A percentile compares a stretch with the other conserved stretches of the same genome.
Conservation (phyloP, 1,284 basidiomycete species). For the Vanrija humicola region DNA sequence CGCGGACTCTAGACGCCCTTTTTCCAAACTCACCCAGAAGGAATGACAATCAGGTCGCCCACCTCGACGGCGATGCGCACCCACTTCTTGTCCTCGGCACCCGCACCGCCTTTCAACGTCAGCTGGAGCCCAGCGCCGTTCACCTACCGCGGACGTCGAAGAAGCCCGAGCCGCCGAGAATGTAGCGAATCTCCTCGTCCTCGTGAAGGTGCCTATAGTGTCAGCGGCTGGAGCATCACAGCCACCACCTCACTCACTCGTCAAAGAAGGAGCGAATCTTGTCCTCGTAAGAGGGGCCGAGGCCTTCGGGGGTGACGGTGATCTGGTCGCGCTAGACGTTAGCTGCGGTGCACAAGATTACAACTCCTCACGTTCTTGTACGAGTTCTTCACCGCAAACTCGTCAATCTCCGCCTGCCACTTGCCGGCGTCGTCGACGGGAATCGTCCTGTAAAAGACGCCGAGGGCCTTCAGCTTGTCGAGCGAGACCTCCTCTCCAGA, state of each 20-base stretch:
- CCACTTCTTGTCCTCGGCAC: conserved; percentile 58
- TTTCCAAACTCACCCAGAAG: conserved; percentile 55
- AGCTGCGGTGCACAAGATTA: neutral
- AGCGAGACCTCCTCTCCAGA: conserved; percentile 57
- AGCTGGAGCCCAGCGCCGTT: neutral
- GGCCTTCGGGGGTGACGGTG: conserved; percentile 64
- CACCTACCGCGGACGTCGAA: conserved; percentile 72
- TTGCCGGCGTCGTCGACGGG: conserved; percentile 54
- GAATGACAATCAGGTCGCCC: conserved; percentile 70
- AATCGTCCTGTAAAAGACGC: conserved; percentile 62
- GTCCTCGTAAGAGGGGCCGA: conserved; percentile 72
- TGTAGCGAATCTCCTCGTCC: conserved; percentile 85
- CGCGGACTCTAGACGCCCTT: no score
- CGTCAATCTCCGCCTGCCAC: conserved; percentile 56
- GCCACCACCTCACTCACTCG: conserved; percentile 56
- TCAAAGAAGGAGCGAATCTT: conserved; percentile 76
- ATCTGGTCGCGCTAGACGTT: conserved; percentile 58
- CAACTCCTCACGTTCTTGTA: conserved; percentile 62
- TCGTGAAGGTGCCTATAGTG: conserved; percentile 72
- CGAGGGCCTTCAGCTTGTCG: conserved; percentile 56
- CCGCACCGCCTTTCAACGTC: conserved; percentile 9
- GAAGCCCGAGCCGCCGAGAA: conserved; percentile 73
- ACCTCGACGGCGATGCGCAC: conserved; percentile 64
- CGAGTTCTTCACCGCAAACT: conserved; percentile 60
- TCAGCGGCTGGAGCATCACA: neutral